Percentiles rank a stretch among this genome's conserved stretches.
phyloP scores from a whole-genome alignment of 352 stramenopile genomes.

The Phytophthora foliorum region DNA sequence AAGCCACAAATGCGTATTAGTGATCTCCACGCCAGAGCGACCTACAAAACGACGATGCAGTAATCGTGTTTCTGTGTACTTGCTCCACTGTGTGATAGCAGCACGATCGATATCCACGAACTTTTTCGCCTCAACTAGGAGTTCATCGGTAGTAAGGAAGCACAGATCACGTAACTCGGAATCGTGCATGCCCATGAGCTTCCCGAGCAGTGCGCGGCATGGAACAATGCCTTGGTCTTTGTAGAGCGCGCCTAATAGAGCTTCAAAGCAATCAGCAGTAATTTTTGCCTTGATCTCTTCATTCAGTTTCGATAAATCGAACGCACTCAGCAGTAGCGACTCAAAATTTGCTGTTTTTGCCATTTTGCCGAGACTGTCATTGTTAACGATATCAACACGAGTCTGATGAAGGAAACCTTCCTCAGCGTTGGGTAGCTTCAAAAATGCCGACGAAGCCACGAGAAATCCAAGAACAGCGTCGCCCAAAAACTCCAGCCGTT shows the following conservation, averaged over 20 bases:
- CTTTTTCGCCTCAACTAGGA: conserved; percentile 47
- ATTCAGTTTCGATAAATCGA: conserved; percentile 65
- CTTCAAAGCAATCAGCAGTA: conserved; percentile 85
- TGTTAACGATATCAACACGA: conserved; percentile 82
- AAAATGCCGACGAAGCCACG: conserved; percentile 79
- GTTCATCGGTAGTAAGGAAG: conserved; percentile 66
- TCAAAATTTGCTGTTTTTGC: conserved; percentile 82
- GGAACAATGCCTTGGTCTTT: conserved; percentile 83
- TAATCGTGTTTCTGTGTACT: conserved; percentile 51
- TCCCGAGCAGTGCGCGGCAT: conserved; percentile 67
- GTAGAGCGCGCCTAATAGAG: conserved; percentile 82
- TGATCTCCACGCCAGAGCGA: conserved; percentile 61
- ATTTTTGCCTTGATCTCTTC: conserved; percentile 78
- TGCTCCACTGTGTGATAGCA: conserved; percentile 62
- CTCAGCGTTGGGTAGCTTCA: conserved; percentile 75
- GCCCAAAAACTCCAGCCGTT: conserved; percentile 87
- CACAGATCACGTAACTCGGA: conserved; percentile 65
- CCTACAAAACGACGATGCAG: conserved; percentile 66
- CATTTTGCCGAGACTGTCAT: conserved; percentile 81
- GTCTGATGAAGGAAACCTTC: conserved; percentile 80
- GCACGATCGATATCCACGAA: conserved; percentile 69
- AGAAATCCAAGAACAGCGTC: conserved; percentile 89
- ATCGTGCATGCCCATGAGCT: conserved; percentile 69
- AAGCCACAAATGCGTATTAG: conserved; percentile 79
- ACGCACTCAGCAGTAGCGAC: conserved; percentile 75